Base-by-base conservation (phyloP, 164 flowering plant genomes). In the Aristolochia fimbriata region DNA sequence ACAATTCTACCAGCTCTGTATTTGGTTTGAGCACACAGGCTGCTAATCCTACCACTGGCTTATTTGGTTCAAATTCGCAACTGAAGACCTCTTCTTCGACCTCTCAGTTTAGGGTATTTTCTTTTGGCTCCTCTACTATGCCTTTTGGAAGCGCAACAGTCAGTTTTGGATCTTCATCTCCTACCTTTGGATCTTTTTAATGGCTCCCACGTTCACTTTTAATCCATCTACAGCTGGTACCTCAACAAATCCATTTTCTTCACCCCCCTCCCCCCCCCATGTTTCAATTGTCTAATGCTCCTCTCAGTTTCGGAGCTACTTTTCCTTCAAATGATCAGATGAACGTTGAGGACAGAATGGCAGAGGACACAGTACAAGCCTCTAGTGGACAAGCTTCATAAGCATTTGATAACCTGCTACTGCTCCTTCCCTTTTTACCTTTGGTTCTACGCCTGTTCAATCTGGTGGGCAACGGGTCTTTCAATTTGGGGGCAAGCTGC, bases 311-410 rank as follows among this genome's bases (percentile, higher is more conserved):
- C 65, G 82, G 78, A 58, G 61, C 79, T 49, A 48, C 80, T 2
- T 59, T 80, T 2, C 54, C 79, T 3, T 69, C 60, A 48, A 87
- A 76, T 69, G 84, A 86, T 68, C 96, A 86, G 74, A 86, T 85
- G 87, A 85, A 56, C 62, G 78, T 77, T 79, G 97, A 89, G 64
- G 97, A 93, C 63, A 83, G 83, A 70, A 93, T 93, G 97, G 94
- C 91, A 0, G 98, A 93, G 77, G 98, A 93, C 68, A 72, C 84
- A 1, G 63, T 78, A 54, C 92, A 82, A 43, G 69, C 87, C 45
- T 37, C 83, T 7, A 52, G 68, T 1, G 74, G 11, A 21, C 53
- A 46, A 1, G 45, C 53, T 5, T 33, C 45, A 47, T 65, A 88
- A 31, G 63, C 58, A 17, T 86, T 85, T 74, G 82, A 82, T 33